Evolutionary conservation across 345 rosid species (phyloP).

Genomic region (Lumnitzera littorea): DNA sequence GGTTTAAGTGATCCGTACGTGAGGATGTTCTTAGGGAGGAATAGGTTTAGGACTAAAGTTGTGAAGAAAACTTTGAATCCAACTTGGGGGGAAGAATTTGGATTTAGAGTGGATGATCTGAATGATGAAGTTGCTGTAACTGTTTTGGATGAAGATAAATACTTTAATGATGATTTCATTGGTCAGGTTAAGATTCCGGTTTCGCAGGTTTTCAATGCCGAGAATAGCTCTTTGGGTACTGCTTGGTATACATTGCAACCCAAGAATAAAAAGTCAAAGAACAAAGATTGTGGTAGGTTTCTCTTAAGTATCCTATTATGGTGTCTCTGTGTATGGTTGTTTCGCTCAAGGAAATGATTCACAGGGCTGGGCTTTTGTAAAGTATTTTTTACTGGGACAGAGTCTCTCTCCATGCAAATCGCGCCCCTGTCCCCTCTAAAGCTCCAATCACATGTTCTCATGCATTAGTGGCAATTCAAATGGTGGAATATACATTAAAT

Average conservation of each 20-base stretch:
- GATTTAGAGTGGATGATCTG: constrained; percentile 92
- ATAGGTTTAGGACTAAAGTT: constrained; percentile 68
- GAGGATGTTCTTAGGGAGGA: constrained; percentile 70
- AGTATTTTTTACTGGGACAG: no score
- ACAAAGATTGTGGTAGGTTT: constrained; percentile 67
- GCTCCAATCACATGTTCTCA: no score
- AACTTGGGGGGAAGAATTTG: constrained; percentile 83
- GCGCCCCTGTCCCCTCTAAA: no score
- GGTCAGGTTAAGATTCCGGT: constrained; percentile 67
- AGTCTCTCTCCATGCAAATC: no score
- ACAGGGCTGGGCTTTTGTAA: background rate
- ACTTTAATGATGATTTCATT: constrained; percentile 78
- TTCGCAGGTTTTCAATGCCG: constrained; percentile 66
- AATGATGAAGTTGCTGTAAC: constrained; percentile 64
- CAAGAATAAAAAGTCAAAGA: constrained; percentile 71
- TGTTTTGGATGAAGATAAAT: constrained; percentile 88
- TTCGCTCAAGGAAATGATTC: background rate
- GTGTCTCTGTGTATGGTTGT: background rate
- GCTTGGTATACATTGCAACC: constrained; percentile 76
- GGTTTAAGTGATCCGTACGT: constrained; percentile 93
- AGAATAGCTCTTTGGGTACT: constrained; percentile 61
- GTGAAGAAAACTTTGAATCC: constrained; percentile 86
- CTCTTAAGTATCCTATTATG: background rate
- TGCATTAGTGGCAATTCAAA: no score
- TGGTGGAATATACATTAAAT: no score